Evolutionary conservation across 2,329 filamentous ascomycete species (phyloP).

Genomic region (Xylariaceae sp.): DNA sequence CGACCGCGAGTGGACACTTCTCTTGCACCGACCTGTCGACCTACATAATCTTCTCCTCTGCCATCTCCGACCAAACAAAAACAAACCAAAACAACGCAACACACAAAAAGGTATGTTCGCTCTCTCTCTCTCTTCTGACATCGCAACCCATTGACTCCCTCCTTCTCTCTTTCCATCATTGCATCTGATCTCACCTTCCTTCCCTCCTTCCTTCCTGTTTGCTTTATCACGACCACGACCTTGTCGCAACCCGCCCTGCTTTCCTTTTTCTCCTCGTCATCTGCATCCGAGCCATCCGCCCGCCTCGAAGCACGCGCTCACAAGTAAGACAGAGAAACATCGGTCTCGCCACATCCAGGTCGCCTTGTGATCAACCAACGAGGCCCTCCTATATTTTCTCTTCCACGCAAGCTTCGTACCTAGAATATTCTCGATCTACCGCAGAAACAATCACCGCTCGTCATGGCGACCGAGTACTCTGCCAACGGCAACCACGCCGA

Average conservation of each 20-base stretch:
- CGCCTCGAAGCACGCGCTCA: conserved; percentile 17
- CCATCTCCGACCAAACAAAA: not conserved
- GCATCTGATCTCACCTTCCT: not conserved
- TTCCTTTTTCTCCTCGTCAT: not conserved
- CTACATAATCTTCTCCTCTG: not conserved
- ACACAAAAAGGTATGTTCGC: not conserved
- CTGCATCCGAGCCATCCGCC: not conserved
- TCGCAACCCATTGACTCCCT: not conserved
- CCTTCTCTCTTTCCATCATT: not conserved
- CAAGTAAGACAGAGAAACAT: conserved; percentile 10
- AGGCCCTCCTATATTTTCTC: conserved; percentile 2
- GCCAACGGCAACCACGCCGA: conserved; percentile 46
- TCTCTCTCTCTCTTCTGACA: not conserved
- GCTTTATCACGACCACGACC: not conserved
- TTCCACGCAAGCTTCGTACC: conserved; percentile 2
- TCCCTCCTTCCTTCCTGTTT: not conserved
- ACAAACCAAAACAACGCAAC: not conserved
- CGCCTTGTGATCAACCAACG: not conserved
- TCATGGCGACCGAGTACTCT: conserved; percentile 39
- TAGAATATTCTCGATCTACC: not conserved
- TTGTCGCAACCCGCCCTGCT: conserved; percentile 1
- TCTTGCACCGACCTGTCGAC: not conserved
- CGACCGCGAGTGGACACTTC: not conserved
- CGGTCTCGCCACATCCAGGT: not conserved
- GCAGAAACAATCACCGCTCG: conserved; percentile 15